Evolutionary conservation across 176 grass and related monocot species (phyloP), one percentile per base, ranked within the genome.

Genomic region (Oryza officinalis): DNA sequence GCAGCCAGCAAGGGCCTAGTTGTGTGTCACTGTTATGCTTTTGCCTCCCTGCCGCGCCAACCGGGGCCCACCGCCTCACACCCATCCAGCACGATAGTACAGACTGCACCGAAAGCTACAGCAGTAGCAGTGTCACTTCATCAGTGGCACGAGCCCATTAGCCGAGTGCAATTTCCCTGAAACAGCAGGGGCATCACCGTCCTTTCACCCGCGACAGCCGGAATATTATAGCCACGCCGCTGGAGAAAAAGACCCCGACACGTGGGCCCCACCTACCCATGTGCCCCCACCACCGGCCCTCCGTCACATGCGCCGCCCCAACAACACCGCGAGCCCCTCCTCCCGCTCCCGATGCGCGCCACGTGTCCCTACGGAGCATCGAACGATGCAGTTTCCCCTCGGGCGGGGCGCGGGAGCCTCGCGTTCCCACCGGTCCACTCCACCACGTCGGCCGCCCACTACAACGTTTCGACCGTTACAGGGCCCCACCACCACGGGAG

Each of bases 391-490:
- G 17, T 0, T 3, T 57, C 50, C 7, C 52, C 20, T n/a, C n/a
- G 30, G 27, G 50, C 9, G 22, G 13, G 23, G 11, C 41, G 61
- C 15, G 76, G 43, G 43, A 5, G 11, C 13, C 4, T 74, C 13
- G 27, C 30, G 65, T 86, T 74, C 84, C 8, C 82, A 81, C 81
- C 25, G 8, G 35, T 63, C 70, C 26, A 59, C 65, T 10, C 54
- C 77, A 63, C 86, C 63, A 47, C 30, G 60, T 81, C 67, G 79
- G 49, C 67, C 67, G 45, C 65, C 15, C 27, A 0, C 87, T 46
- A 35, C 79, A 30, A 71, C 72, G 72, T 57, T 60, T 76, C 83
- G 78, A 79, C 86, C 74, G 83, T 92, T 92, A 88, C 69, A 37
- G 63, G 77, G 32, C 6, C 27, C 47, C 74, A 57, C 52, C 74